phyloP scores from a whole-genome alignment of 305 asterid species.

The Fraxinus xanthoxyloides region DNA sequence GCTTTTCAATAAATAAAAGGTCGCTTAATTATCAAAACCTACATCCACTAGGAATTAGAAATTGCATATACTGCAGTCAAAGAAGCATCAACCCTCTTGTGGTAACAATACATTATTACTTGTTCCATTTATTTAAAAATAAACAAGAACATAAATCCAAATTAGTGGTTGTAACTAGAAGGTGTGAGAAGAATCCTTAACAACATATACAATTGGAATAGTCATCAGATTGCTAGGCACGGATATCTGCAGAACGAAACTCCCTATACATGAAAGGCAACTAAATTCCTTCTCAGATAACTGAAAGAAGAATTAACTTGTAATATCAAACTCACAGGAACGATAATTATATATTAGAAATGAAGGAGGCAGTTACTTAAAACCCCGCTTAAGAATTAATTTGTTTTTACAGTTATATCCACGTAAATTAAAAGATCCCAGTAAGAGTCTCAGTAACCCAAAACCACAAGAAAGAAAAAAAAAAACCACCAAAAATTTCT shows the following conservation, averaged over 20 bases:
- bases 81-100: neutral
- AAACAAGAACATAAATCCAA: neutral
- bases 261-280: neutral
- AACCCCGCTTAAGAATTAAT: neutral
- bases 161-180: neutral
- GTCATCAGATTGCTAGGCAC: neutral
- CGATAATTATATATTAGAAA: neutral
- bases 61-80: neutral
- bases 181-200: neutral
- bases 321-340: neutral
- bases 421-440: neutral
- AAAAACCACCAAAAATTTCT: neutral
- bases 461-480: neutral
- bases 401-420: neutral
- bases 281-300: constrained; percentile 3
- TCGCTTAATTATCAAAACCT: neutral
- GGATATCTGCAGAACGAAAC: neutral
- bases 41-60: neutral
- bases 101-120: neutral
- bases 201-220: neutral
- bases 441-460: neutral
- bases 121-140: neutral
- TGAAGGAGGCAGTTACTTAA: neutral
- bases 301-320: neutral
- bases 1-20: neutral